Conservation (phyloP, 768 basidiomycete genomes). For the Mycena latifolia region DNA sequence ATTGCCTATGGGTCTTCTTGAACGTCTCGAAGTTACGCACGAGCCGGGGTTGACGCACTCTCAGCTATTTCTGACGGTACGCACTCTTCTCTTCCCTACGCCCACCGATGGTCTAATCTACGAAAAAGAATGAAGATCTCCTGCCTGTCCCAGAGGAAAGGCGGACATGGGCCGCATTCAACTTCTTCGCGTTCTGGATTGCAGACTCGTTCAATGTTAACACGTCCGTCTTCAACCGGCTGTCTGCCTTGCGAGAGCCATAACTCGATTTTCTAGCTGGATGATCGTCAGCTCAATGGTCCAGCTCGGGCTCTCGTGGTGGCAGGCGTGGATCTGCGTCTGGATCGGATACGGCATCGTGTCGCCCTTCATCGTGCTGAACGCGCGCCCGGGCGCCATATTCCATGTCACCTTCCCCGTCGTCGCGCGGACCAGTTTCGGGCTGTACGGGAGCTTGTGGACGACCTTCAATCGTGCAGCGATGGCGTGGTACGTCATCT, state of each 20-base stretch:
- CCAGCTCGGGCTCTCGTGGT: slow-evolving; percentile 80
- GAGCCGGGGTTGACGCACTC: slow-evolving; percentile 64
- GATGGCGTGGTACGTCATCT: slow-evolving; percentile 72
- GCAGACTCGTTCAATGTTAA: slow-evolving; percentile 86
- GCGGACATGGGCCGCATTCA: slow-evolving; percentile 73
- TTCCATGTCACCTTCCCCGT: slow-evolving; percentile 86
- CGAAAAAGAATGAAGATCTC: slow-evolving; percentile 74
- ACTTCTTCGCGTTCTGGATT: slow-evolving; percentile 83
- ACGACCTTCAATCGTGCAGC: slow-evolving; percentile 81
- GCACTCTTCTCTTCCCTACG: slow-evolving; percentile 23
- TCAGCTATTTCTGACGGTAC: slow-evolving; percentile 70
- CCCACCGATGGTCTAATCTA: slow-evolving; percentile 20
- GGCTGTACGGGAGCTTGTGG: slow-evolving; percentile 84
- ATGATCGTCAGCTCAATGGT: slow-evolving; percentile 85
- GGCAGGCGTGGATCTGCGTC: slow-evolving; percentile 88
- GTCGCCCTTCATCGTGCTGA: slow-evolving; percentile 80
- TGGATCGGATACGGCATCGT: slow-evolving; percentile 73
- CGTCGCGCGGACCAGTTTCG: slow-evolving; percentile 82
- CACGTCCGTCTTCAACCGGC: slow-evolving; percentile 60
- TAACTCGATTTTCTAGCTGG: slow-evolving; percentile 58
- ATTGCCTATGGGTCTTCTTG: slow-evolving; percentile 46
- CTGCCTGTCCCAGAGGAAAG: slow-evolving; percentile 74
- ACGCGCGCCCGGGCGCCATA: slow-evolving; percentile 82
- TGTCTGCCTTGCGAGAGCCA: slow-evolving; percentile 5
- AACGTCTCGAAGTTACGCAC: slow-evolving; percentile 65